Percentiles rank a stretch among this genome's conserved stretches.
phyloP scores from a whole-genome alignment of 2,329 filamentous ascomycete species.

The Diaporthe vexans region DNA sequence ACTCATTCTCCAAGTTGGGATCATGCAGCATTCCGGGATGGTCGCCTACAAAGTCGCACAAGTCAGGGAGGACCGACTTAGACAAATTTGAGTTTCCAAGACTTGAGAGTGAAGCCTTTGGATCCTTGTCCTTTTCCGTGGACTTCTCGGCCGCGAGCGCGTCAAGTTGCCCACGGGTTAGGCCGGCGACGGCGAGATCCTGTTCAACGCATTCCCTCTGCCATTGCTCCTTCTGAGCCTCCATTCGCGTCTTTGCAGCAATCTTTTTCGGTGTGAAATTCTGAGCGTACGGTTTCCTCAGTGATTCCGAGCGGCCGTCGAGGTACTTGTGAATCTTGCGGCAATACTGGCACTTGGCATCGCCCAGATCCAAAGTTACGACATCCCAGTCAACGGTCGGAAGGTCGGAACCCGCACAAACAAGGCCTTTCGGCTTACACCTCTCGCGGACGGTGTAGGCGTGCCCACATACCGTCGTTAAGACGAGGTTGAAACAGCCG shows the following conservation, averaged over 20 bases:
- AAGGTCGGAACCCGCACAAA: neutral
- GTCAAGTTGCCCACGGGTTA: neutral
- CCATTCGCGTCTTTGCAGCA: fast-evolving
- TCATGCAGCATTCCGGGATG: no score
- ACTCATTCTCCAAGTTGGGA: neutral
- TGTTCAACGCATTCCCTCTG: neutral
- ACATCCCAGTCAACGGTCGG: neutral
- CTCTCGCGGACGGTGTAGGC: neutral
- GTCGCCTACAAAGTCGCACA: neutral
- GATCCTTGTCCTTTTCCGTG: neutral
- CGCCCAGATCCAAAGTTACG: neutral
- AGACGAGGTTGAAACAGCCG: neutral
- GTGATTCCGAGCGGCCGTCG: neutral
- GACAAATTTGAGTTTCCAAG: neutral
- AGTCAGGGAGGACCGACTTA: no score
- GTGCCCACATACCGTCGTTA: neutral
- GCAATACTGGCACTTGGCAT: neutral
- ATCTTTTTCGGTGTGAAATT: neutral
- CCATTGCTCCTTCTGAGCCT: neutral
- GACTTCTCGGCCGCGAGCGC: neutral
- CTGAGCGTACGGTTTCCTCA: neutral
- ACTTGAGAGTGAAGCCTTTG: neutral
- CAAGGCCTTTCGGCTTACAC: no score
- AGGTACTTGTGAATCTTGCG: neutral
- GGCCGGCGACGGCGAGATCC: neutral